A percentile compares a stretch with the other conserved stretches of the same genome.
Conservation (phyloP, 2,329 filamentous ascomycete genomes). For the Didymella pomorum region DNA sequence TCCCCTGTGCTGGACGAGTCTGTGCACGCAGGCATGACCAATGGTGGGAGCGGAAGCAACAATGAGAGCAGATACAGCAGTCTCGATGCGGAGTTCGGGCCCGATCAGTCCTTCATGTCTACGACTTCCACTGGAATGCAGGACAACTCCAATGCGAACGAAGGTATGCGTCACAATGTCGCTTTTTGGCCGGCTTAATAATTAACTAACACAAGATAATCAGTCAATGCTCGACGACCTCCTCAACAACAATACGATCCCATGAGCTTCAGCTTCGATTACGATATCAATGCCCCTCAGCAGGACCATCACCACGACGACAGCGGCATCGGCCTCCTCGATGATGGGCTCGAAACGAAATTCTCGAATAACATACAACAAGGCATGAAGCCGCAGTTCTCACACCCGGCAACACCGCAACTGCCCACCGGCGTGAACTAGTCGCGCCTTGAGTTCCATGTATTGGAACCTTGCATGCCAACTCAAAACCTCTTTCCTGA, state of each 20-base stretch:
- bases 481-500: constrained; percentile 9
- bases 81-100: constrained; percentile 48
- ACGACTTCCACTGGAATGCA: constrained; percentile 37
- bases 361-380: constrained; percentile 38
- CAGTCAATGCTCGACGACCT: constrained; percentile 47
- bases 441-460: background rate
- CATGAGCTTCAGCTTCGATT: constrained; percentile 46
- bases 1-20: constrained; percentile 44
- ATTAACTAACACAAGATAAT: constrained; percentile 48
- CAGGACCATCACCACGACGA: constrained; percentile 47
- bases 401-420: constrained; percentile 33
- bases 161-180: constrained; percentile 41
- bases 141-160: constrained; percentile 30
- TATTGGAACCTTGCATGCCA: background rate
- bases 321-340: constrained; percentile 46
- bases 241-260: constrained; percentile 43
- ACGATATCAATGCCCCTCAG: constrained; percentile 43
- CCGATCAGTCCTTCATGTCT: constrained; percentile 46
- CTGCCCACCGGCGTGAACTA: constrained; percentile 31
- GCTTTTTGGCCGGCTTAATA: constrained; percentile 26
- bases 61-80: constrained; percentile 51
- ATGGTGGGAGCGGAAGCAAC: constrained; percentile 49
- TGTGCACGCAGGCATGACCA: constrained; percentile 41
- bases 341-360: constrained; percentile 48
- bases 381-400: constrained; percentile 33